Conservation (phyloP, 345 rosid species). For the Eucalyptus caleyi region DNA sequence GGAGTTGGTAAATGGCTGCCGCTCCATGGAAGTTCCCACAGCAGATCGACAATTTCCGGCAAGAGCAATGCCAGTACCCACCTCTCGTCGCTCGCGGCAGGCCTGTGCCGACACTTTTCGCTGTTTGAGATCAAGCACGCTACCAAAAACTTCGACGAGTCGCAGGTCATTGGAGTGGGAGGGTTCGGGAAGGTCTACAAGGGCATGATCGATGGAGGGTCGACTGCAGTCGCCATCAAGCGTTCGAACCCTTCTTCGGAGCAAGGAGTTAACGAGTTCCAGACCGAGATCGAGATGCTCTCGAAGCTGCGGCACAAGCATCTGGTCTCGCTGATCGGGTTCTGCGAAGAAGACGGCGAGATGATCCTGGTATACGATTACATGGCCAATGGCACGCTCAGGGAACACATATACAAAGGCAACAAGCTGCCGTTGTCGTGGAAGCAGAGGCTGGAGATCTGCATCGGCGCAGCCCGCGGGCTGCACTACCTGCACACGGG, state of each 20-base stretch:
- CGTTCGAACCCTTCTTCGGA: slow-evolving; percentile 54
- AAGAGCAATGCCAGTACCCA: slow-evolving; percentile 12
- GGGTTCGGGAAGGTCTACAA: slow-evolving; percentile 59
- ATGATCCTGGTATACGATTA: slow-evolving; percentile 57
- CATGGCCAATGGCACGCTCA: slow-evolving; percentile 51
- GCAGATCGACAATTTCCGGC: slow-evolving; percentile 21
- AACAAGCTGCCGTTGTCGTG: slow-evolving; percentile 24
- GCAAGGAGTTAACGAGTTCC: slow-evolving; percentile 51
- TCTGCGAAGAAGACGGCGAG: slow-evolving; percentile 52
- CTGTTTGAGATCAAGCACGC: slow-evolving; percentile 28
- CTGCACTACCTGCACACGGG: slow-evolving; percentile 72
- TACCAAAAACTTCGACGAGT: slow-evolving; percentile 37
- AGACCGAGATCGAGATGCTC: slow-evolving; percentile 61
- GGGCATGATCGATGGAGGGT: slow-evolving; percentile 29
- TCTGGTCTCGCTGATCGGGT: slow-evolving; percentile 54
- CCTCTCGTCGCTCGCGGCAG: slow-evolving; percentile 29
- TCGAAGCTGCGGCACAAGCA: slow-evolving; percentile 58
- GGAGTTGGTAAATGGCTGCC: slow-evolving; percentile 18
- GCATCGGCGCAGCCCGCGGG: slow-evolving; percentile 63
- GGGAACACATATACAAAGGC: slow-evolving; percentile 35
- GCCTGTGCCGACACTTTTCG: slow-evolving; percentile 53
- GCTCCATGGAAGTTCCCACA: slow-evolving; percentile 4
- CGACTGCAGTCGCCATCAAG: slow-evolving; percentile 42
- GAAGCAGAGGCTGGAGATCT: slow-evolving; percentile 51
- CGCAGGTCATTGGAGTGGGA: slow-evolving; percentile 46